A percentile compares a stretch with the other conserved stretches of the same genome.
These are phyloP conservation scores for Thielaviopsis ethacetica DNA, from an alignment of 2,329 filamentous ascomycete species.

Conservation along the genomic window DNA sequence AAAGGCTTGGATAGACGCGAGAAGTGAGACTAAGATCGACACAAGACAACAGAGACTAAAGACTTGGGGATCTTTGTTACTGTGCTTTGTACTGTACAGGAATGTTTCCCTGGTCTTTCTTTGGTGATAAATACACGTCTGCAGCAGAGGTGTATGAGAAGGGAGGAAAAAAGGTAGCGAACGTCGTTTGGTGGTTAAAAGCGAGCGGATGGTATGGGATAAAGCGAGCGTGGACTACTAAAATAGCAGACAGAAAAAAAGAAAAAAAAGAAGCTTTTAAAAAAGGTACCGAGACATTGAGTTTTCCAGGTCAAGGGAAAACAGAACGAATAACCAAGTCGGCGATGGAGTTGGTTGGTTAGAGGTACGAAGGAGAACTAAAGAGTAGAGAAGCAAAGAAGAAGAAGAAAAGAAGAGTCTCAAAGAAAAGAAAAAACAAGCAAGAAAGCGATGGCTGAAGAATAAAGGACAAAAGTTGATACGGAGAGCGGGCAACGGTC, in stretches of 20 bases:
- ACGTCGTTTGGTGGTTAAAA: neutral
- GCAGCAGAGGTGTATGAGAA: neutral
- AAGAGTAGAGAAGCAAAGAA: neutral
- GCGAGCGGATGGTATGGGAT: neutral
- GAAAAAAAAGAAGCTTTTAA: neutral
- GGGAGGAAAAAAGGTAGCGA: neutral
- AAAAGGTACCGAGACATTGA: constrained; percentile 10
- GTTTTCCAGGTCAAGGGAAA: neutral
- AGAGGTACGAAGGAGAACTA: neutral
- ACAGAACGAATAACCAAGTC: neutral
- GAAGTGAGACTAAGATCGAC: too few relatives aligned
- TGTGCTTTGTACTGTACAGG: too few relatives aligned
- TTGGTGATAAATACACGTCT: neutral
- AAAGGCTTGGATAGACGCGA: too few relatives aligned
- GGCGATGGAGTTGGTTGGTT: neutral
- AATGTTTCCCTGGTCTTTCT: too few relatives aligned
- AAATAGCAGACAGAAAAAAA: constrained; percentile 1
- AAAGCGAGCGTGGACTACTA: constrained; percentile 11
- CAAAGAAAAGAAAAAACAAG: neutral
- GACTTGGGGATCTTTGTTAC: too few relatives aligned
- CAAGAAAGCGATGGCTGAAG: neutral
- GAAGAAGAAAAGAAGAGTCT: neutral
- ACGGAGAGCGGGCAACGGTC: neutral
- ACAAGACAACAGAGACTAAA: too few relatives aligned
- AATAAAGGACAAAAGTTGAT: neutral